Percentiles rank a stretch among this genome's conserved stretches.
Conservation (phyloP, 495 filamentous ascomycete genomes). For the Penicillium daleae region DNA sequence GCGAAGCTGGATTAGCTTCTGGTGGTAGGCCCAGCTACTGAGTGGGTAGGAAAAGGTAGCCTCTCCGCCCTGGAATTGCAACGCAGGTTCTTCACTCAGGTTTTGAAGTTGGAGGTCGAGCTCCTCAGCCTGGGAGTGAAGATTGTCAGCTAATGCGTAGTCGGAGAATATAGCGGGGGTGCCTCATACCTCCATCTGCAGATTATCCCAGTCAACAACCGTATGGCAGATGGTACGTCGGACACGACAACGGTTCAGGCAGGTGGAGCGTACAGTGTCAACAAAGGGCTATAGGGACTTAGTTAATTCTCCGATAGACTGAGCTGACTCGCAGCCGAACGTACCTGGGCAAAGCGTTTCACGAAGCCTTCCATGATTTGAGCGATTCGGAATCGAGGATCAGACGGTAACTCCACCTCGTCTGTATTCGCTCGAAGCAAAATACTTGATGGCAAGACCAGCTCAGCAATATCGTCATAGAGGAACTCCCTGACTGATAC, state of each 20-base stretch:
- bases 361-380: constrained; percentile 80
- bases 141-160: background rate
- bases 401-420: constrained; percentile 72
- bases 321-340: constrained; percentile 7
- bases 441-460: constrained; percentile 71
- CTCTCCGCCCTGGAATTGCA: constrained; percentile 45
- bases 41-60: constrained; percentile 70
- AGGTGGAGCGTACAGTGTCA: constrained; percentile 79
- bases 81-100: constrained; percentile 65
- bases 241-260: constrained; percentile 87
- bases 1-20: constrained; percentile 86
- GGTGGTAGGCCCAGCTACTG: constrained; percentile 84
- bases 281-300: constrained; percentile 64
- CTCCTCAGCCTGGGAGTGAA: constrained; percentile 60
- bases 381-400: constrained; percentile 77
- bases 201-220: constrained; percentile 79
- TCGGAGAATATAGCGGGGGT: too few species aligned
- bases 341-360: constrained; percentile 65
- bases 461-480: constrained; percentile 75
- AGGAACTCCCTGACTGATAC: constrained; percentile 73
- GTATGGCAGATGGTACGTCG: constrained; percentile 82
- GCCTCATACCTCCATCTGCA: constrained; percentile 71
- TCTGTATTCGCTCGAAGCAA: constrained; percentile 75
- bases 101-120: constrained; percentile 72
- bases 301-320: background rate